Evolutionary conservation across 1,284 basidiomycete genomes (phyloP), one percentile per base, ranked within the genome.

Genomic region (Paramarasmius palmivorus): DNA sequence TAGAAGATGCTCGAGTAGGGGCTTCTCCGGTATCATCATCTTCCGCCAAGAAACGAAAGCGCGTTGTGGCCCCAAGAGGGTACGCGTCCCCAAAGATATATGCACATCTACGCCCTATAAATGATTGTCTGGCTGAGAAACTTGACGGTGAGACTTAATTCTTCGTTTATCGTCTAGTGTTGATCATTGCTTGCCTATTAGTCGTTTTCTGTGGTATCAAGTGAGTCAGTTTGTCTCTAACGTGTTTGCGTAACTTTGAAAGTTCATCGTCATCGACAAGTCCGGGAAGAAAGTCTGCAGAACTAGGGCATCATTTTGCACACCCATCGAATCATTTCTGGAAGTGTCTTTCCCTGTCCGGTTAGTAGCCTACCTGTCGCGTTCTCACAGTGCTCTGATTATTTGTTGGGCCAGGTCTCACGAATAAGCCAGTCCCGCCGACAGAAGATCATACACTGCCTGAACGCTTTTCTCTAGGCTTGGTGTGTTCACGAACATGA

Each of bases 301-400:
- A 75, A 50, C 70, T 76, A 4, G 88, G 88, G 0, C 83, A 88
- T 64, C 88, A 91, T 64, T 92, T 84, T 63, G 86, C 82, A 1
- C 81, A 86, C 60, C 82, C 82, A 1, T 83, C 82, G 1, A 92
- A 92, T 63, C 81, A 83, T 49, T 87, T 86, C 62, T 87, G 82
- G 83, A 71, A 72, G 44, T 82, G 80, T 51, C 72, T 88, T 0
- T 70, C 82, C 59, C 72, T 73, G 17, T 79, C 81, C 20, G 79
- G 83, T 80, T 58, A 22, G 67, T 61, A 26, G 22, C 19, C 36
- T 5, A 46, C 5, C 2, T 42, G 14, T 38, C 9, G 26, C 17
- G 7, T 48, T 4, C 15, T 2, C n/a, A 34, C 10, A 29, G 32
- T 3, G 20, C 17, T 49, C 50, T 46, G 23, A 25, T 29, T 37